A percentile compares a stretch with the other conserved stretches of the same genome.
Evolutionary conservation across 169 alveolate genomes (phyloP).

Genomic region (Perkinsus olseni): DNA sequence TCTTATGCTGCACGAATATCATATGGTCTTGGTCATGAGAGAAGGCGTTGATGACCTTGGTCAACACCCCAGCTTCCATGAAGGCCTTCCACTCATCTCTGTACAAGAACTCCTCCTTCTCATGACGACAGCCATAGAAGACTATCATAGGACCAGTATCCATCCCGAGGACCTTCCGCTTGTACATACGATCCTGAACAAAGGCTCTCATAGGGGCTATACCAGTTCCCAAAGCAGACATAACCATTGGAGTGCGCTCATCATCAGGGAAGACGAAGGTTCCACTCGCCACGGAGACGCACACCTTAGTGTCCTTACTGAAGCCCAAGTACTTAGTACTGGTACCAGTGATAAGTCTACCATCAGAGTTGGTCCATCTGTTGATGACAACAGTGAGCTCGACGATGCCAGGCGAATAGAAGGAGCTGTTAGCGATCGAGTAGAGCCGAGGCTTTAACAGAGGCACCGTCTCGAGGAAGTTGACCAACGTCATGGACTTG

Average conservation of each 20-base stretch:
- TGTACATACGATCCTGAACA: constrained; percentile 35
- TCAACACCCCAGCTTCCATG: constrained; percentile 35
- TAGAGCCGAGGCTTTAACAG: constrained; percentile 29
- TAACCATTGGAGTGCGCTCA: constrained; percentile 39
- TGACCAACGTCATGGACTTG: constrained; percentile 17
- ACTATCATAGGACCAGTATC: constrained; percentile 42
- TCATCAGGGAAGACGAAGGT: constrained; percentile 46
- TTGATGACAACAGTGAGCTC: constrained; percentile 7
- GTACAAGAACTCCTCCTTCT: constrained; percentile 43
- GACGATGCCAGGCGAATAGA: neutral
- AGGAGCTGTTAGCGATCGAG: constrained; percentile 30
- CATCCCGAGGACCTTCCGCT: constrained; percentile 19
- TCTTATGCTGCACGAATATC: constrained; percentile 47
- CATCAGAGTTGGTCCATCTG: neutral
- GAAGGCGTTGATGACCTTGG: constrained; percentile 45
- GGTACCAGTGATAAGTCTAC: neutral
- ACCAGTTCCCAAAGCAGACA: constrained; percentile 53
- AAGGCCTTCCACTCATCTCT: constrained; percentile 43
- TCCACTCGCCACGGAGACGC: neutral
- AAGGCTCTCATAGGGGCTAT: constrained; percentile 54
- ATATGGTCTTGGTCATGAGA: constrained; percentile 50
- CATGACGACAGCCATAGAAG: constrained; percentile 46
- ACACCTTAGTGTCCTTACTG: neutral
- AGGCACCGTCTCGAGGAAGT: constrained; percentile 27
- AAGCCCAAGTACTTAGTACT: neutral